Evolutionary conservation across 2,329 filamentous ascomycete species (phyloP).

Genomic region (Lachnellula hyalina): DNA sequence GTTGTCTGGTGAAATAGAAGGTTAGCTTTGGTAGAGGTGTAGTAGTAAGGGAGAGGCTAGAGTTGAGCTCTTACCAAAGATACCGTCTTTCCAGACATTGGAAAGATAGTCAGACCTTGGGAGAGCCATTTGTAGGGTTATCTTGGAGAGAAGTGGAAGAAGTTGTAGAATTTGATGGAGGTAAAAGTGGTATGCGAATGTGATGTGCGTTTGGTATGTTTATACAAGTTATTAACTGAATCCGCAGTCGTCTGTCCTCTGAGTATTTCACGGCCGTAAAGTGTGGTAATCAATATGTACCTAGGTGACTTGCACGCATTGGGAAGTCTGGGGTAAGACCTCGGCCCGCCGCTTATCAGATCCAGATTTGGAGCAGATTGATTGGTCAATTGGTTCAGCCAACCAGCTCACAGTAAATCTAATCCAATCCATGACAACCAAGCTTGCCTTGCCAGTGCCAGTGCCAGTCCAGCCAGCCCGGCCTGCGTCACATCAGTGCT

Average conservation of each 20-base stretch:
- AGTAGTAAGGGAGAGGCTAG: background rate
- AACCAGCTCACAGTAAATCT: background rate
- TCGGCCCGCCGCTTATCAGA: background rate
- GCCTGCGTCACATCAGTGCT: background rate
- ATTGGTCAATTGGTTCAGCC: background rate
- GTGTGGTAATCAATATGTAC: background rate
- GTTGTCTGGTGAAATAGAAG: slow-evolving; percentile 49
- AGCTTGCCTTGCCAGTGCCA: background rate
- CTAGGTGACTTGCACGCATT: background rate
- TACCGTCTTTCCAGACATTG: slow-evolving; percentile 77
- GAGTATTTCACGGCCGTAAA: background rate
- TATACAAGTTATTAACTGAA: background rate
- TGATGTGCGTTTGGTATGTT: background rate
- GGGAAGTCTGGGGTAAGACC: background rate
- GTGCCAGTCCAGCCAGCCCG: too few species aligned
- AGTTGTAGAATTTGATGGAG: background rate
- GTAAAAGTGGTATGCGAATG: background rate
- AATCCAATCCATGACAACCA: background rate
- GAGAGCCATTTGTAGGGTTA: slow-evolving; percentile 33
- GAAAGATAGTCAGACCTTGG: slow-evolving; percentile 73
- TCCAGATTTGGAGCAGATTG: background rate
- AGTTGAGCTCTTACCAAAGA: slow-evolving; percentile 60
- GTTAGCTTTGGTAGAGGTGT: background rate
- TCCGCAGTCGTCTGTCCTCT: too few species aligned
- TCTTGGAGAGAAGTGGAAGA: background rate